Evolutionary conservation across 495 filamentous ascomycete species (phyloP), one percentile per base, ranked within the genome.

Genomic region (Hyaloscypha finlandica): DNA sequence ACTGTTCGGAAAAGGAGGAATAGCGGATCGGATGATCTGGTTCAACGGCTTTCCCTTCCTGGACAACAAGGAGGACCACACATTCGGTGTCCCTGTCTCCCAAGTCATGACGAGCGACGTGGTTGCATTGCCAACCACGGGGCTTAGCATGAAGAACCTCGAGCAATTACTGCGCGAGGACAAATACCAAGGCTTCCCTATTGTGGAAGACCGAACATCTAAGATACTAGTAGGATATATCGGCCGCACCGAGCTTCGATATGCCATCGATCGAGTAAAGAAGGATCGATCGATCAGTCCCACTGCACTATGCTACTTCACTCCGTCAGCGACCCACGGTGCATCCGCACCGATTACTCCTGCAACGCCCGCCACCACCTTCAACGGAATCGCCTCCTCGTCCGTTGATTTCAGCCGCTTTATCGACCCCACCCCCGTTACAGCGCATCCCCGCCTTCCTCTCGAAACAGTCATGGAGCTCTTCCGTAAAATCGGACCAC

Each of bases 21-120:
- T 99, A 64, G 95, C 95, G 14, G 95, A 99, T 77, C 89, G 95
- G 67, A 96, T 97, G 92, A 99, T 99, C 68, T 98, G 93, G 94
- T 97, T 97, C 82, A 99, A 92, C 73, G 95, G 95, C 20, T 97
- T 98, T 74, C 95, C 95, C 0, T 98, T 96, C 81, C 84, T 99
- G 4, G 95, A 99, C 78, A 97, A 92, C 77, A 99, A 99, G 75
- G 96, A 98, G 78, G 96, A 98, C 61, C 95, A 98, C 76, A 92
- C 92, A 58, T 97, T 98, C 77, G 94, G 94, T 42, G 95, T 98
- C 3, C 92, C 95, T 0, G 94, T 98, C 33, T 96, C 93, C 4
- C 87, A 91, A 67, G 92, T 91, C 66, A 98, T 97, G 95, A 97
- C 91, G 1, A 84, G 84, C 19, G 88, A 93, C 66, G 83, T 97